Base-by-base conservation (phyloP, 1,284 basidiomycete genomes). In the Ustilago cynodontis region DNA sequence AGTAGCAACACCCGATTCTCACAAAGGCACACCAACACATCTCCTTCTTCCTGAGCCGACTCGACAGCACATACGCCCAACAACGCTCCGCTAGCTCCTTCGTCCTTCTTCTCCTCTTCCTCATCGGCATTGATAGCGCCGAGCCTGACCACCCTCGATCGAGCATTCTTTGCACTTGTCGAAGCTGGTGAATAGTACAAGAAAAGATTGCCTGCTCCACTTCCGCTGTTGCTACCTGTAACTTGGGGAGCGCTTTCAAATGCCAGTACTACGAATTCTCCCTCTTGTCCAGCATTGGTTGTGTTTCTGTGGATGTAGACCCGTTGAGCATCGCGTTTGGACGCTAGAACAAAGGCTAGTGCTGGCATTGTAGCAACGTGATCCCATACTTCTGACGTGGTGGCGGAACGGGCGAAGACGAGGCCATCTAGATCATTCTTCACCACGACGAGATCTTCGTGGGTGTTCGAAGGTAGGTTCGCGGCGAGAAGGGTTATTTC, bases 281-380 rank as follows among this genome's bases (percentile, higher is more conserved):
- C 61, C 49, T 47, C 29, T 35, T 53, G 16, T 14, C 22, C 51
- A 26, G 14, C 28, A 1, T 22, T 37, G 26, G 10, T 35, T 24
- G 14, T 51, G 28, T 56, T 55, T 14, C 64, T 51, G 22, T 77
- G 45, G 20, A 79, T 45, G 45, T 81, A 76, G n/a, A 83, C 73
- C 6, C 77, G 77, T 45, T 80, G 78, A 33, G 81, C 81, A 57
- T 84, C 83, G 1, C 78, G 66, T 86, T 99, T 99, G 4, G 94
- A 95, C 1, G 94, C 94, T 31, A 99, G 89, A 20, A 98, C 96
- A 83, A 98, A 99, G 1, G 93, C 90, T 4, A 99, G 89, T 0
- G 95, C 96, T 5, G 93, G 92, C 84, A 91, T 94, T 0, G 94
- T 97, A 11, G 90, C 89, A 1, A 87, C 86, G 85, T 98, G 95